Conservation (phyloP, 768 basidiomycete species). For the Pleurotus ostreatus region DNA sequence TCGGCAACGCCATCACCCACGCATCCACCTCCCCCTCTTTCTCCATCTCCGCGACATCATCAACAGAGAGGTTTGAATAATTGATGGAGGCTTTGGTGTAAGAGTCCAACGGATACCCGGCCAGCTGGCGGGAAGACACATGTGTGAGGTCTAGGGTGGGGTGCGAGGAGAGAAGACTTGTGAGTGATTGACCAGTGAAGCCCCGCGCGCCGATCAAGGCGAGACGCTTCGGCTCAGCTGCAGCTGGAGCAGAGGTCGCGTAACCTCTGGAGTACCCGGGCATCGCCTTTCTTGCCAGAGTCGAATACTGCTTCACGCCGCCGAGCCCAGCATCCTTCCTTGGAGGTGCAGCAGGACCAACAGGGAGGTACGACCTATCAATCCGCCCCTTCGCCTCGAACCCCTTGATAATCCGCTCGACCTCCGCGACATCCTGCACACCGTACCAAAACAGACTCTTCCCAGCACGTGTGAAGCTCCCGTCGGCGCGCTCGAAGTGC, state of each 20-base stretch:
- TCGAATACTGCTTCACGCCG: slow-evolving; percentile 57
- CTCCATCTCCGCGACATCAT: slow-evolving; percentile 87
- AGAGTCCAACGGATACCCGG: slow-evolving; percentile 70
- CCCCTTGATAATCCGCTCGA: slow-evolving; percentile 76
- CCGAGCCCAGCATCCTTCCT: slow-evolving; percentile 30
- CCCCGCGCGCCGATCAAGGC: slow-evolving; percentile 95
- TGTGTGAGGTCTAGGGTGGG: slow-evolving; percentile 89
- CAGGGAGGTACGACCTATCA: slow-evolving; percentile 86
- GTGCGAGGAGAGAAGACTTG: slow-evolving; percentile 81
- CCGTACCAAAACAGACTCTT: slow-evolving; percentile 98
- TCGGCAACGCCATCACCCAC: slow-evolving; percentile 99
- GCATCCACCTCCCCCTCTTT: slow-evolving; percentile 88
- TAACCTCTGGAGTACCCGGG: slow-evolving; percentile 28
- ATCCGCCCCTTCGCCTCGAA: slow-evolving; percentile 81
- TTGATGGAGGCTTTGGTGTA: slow-evolving; percentile 73
- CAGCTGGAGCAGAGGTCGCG: slow-evolving; percentile 35
- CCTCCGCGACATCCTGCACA: slow-evolving; percentile 84
- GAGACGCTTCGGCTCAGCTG: slow-evolving; percentile 73
- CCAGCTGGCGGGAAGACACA: slow-evolving; percentile 94
- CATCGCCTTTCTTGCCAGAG: slow-evolving; percentile 40
- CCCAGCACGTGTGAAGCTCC: slow-evolving; percentile 93
- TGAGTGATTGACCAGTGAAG: slow-evolving; percentile 91
- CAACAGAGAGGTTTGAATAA: slow-evolving; percentile 76
- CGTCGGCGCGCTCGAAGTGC: slow-evolving; percentile 99
- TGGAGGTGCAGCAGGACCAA: slow-evolving; percentile 67